A percentile compares a stretch with the other conserved stretches of the same genome.
Conservation (phyloP, 2,329 filamentous ascomycete species). For the Sphaceloma murrayae region DNA sequence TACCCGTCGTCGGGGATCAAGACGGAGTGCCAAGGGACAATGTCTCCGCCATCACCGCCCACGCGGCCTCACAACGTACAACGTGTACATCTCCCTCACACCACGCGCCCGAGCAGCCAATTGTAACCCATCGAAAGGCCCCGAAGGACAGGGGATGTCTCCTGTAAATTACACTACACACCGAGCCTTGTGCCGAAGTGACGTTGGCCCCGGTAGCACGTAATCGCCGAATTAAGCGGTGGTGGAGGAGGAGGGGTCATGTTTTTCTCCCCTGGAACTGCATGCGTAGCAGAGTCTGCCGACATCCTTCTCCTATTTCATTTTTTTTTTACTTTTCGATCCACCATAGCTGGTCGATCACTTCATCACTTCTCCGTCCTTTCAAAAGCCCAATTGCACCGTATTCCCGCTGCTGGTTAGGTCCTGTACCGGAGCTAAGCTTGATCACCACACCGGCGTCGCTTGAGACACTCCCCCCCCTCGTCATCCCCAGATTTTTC, state of each 20-base stretch:
- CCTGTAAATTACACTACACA: too few species aligned
- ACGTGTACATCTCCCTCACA: neutral
- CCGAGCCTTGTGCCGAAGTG: constrained; percentile 6
- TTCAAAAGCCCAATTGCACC: too few species aligned
- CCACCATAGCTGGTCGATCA: neutral
- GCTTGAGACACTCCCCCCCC: constrained; percentile 6
- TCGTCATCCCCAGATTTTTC: constrained; percentile 15
- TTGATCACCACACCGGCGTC: constrained; percentile 13
- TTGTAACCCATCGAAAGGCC: neutral
- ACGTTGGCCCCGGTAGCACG: constrained; percentile 12
- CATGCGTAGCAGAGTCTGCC: constrained; percentile 6
- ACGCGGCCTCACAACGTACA: neutral
- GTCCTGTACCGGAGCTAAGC: constrained; percentile 13
- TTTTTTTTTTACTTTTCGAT: too few species aligned
- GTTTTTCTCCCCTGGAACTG: constrained; percentile 5
- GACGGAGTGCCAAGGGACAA: constrained; percentile 11
- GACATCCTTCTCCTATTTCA: constrained; percentile 8
- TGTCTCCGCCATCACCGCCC: too few species aligned
- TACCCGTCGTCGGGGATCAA: too few species aligned
- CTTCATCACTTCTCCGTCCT: neutral
- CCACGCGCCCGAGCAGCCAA: constrained; percentile 3
- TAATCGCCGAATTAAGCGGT: constrained; percentile 6
- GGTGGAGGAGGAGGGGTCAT: neutral
- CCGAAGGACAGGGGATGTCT: neutral
- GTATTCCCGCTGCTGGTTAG: neutral